Conservation (phyloP, 257 asterid species). For the Solanum virginianum region DNA sequence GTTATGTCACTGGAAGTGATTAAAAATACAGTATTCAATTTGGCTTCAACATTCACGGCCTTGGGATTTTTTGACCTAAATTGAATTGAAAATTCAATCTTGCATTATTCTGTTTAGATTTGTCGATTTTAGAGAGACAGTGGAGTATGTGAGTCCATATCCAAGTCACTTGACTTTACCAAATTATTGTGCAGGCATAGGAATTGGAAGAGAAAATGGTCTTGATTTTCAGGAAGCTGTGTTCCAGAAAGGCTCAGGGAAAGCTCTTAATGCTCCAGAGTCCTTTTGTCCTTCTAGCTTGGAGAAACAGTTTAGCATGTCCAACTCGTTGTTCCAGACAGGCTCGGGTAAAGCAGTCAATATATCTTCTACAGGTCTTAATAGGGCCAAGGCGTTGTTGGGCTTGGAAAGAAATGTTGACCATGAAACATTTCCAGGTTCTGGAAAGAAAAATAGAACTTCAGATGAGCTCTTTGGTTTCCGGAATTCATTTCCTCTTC, state of each 20-base stretch:
- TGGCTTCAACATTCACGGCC: background rate
- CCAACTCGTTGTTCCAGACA: slow-evolving; percentile 27
- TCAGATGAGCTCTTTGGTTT: slow-evolving; percentile 13
- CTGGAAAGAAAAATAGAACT: slow-evolving; percentile 18
- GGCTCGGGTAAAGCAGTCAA: slow-evolving; percentile 66
- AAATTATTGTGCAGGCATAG: slow-evolving; percentile 31
- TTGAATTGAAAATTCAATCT: background rate
- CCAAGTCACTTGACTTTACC: background rate
- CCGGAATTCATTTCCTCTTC: slow-evolving; percentile 13
- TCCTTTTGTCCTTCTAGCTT: background rate
- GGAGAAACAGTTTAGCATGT: background rate
- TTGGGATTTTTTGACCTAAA: background rate
- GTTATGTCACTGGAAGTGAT: background rate
- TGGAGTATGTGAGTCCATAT: background rate
- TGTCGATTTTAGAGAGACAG: background rate
- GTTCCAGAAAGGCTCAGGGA: slow-evolving; percentile 52
- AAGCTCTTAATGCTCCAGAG: slow-evolving; percentile 30
- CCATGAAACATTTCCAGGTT: slow-evolving; percentile 18
- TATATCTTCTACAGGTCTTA: slow-evolving; percentile 66
- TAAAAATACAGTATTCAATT: background rate
- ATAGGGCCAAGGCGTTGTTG: slow-evolving; percentile 66
- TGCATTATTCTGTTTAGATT: background rate
- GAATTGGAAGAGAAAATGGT: slow-evolving; percentile 24
- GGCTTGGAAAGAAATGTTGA: slow-evolving; percentile 44
- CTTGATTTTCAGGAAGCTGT: slow-evolving; percentile 31